Evolutionary conservation across 1,284 basidiomycete species (phyloP), one percentile per base, ranked within the genome.

Genomic region (Tilletia indica): DNA sequence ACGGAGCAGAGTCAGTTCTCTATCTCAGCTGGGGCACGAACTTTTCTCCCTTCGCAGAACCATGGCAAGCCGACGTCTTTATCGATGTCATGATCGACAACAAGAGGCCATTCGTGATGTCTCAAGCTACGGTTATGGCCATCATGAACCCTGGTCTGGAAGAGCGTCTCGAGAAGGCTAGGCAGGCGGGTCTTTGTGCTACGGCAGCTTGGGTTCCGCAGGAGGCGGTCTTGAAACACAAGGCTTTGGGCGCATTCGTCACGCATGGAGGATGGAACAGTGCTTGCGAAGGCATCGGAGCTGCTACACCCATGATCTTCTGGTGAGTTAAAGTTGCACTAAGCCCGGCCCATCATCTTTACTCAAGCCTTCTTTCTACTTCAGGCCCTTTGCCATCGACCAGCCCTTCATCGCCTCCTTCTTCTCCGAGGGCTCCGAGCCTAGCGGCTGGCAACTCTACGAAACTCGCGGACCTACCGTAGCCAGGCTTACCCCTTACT

Each of bases 211-310:
- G 56, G 56, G 21, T 58, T 4, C 56, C 56, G 56, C 56, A 58
- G 21, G 34, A 58, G 14, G 56, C 56, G 2, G 56, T 58, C 3
- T 12, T 58, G 1, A 5, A 58, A 1, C 56, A 58, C 25, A 21
- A 21, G 34, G 56, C 56, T 34, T 2, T 58, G 2, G 56, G 21
- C 21, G 56, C 34, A n/a, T 58, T 58, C 34, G 25, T 58, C 16
- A 58, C 56, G 56, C 56, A 58, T 34, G 56, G 56, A n/a, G 56
- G 56, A 12, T 58, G 56, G 56, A 58, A 58, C 56, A 58, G 56
- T 34, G 25, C 34, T 14, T 58, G 56, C 56, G 56, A 58, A 34
- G 21, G 25, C 2, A 34, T 58, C 6, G 56, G 14, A 3, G 25
- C 21, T 12, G 34, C 56, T 8, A 34, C 34, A 34, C 56, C 56